Base-by-base conservation (phyloP, 2,329 filamentous ascomycete species). In the Aspergillus sp. region DNA sequence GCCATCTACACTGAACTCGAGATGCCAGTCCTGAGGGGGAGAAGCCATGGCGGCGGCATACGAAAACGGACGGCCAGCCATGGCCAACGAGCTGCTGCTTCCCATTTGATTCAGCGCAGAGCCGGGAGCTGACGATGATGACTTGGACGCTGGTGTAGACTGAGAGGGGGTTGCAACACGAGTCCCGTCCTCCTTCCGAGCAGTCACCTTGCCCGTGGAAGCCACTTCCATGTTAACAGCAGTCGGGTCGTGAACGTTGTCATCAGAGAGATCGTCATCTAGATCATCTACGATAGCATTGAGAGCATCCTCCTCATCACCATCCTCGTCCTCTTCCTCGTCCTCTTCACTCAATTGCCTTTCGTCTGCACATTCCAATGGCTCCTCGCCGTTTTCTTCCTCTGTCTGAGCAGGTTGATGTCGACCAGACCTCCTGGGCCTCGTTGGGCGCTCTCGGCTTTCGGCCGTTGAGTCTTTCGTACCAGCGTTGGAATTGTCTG, bases 161-260 rank as follows among this genome's bases (percentile, higher is more conserved):
- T 89, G 84, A 1, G 85, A 83, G 5, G 91, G 90, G 2, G 90
- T 96, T 7, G 85, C 80, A 43, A 97, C 82, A 46, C 88, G 78
- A 3, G 88, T 94, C 5, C 91, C 91, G 62, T 96, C 90, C 56
- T 96, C 91, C 59, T 93, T 91, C 40, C 86, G 85, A 33, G 91
- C 91, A 1, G 88, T 95, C 10, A 96, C 85, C 60, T 89, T 94
- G 10, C 90, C 91, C 13, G 84, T 86, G 12, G 86, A 83, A 33
- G 85, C 90, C 34, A 96, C 81, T 65, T 97, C 91, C 62, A 98
- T 80, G 58, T 89, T 96, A 29, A 97, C 89, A 5, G 93, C 90
- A 4, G 87, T 86, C 2, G 90, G 87, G 55, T 93, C 88, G 6
- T 85, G 78, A n/a, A 79, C 75, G n/a, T 79, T 79, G 43, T 86